These are phyloP conservation scores for Cinchona pubescens DNA, from an alignment of 257 asterid genomes.

Conservation along the genomic window DNA sequence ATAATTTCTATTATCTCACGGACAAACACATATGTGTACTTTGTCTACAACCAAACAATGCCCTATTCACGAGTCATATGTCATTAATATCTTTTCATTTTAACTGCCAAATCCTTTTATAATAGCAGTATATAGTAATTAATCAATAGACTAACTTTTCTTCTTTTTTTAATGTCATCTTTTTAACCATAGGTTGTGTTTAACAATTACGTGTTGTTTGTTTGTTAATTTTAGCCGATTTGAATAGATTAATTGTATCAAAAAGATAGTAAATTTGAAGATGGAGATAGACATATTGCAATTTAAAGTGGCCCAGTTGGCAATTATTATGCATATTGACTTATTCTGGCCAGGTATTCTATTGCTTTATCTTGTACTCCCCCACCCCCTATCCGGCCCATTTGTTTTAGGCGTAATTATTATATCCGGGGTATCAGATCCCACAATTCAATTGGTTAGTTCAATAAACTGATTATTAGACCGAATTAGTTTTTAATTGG, in stretches of 20 bases:
- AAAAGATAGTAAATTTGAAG: background rate
- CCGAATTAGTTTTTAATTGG: no score
- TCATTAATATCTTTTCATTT: background rate
- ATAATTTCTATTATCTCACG: background rate
- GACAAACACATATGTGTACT: background rate
- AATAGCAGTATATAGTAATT: background rate
- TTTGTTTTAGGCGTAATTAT: no score
- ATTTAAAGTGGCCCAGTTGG: slow-evolving; percentile 18
- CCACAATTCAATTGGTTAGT: no score
- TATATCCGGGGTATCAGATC: no score
- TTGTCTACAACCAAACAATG: background rate
- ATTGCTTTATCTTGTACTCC: slow-evolving; percentile 9
- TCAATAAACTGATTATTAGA: no score
- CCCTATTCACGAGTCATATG: background rate
- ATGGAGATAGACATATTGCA: background rate
- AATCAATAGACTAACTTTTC: background rate
- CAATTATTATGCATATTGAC: slow-evolving; percentile 25
- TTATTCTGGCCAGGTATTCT: slow-evolving; percentile 28
- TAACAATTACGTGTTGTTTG: background rate
- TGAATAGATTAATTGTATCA: slow-evolving; percentile 13
- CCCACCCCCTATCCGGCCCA: no score
- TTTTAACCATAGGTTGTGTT: background rate
- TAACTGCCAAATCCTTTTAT: background rate
- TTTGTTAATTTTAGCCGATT: slow-evolving; percentile 2
- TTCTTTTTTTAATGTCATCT: background rate